Conservation (phyloP, 176 grass and related monocot genomes). For the Aechmea fasciata region DNA sequence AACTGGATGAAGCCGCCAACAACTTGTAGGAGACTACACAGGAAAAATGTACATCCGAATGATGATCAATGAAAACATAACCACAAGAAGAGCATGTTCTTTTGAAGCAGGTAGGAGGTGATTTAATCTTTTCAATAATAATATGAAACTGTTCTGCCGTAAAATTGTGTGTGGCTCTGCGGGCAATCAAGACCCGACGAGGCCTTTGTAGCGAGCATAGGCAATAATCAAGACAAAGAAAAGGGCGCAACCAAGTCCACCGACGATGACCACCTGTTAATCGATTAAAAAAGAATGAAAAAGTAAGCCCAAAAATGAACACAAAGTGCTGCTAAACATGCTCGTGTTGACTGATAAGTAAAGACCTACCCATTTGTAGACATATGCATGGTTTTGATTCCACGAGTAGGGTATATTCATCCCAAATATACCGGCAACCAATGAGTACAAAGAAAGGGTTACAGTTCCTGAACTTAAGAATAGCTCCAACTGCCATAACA, state of each 20-base stretch:
- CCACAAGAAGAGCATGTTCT: neutral
- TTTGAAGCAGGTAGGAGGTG: neutral
- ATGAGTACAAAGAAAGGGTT: constrained; percentile 73
- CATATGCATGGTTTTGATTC: constrained; percentile 51
- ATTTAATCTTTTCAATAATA: neutral
- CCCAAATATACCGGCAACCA: constrained; percentile 89
- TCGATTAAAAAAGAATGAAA: constrained; percentile 1
- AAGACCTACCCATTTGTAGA: constrained; percentile 81
- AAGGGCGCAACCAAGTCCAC: constrained; percentile 49
- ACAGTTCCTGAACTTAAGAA: constrained; percentile 93
- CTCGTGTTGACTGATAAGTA: neutral
- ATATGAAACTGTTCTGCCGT: too few species aligned
- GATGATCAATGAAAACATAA: too few species aligned
- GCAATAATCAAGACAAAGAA: constrained; percentile 72
- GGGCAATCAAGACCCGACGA: constrained; percentile 67
- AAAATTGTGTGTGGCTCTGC: neutral
- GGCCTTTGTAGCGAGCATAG: constrained; percentile 96
- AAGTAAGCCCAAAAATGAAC: neutral
- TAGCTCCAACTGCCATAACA: constrained; percentile 57
- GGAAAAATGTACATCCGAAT: too few species aligned
- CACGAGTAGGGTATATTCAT: constrained; percentile 98
- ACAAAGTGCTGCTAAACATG: neutral
- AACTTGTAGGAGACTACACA: too few species aligned
- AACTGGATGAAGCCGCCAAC: too few species aligned
- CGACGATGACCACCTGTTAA: constrained; percentile 57